Evolutionary conservation across 208 protist genomes (phyloP), one percentile per base, ranked within the genome.

Genomic region (Trypanosoma avium): DNA sequence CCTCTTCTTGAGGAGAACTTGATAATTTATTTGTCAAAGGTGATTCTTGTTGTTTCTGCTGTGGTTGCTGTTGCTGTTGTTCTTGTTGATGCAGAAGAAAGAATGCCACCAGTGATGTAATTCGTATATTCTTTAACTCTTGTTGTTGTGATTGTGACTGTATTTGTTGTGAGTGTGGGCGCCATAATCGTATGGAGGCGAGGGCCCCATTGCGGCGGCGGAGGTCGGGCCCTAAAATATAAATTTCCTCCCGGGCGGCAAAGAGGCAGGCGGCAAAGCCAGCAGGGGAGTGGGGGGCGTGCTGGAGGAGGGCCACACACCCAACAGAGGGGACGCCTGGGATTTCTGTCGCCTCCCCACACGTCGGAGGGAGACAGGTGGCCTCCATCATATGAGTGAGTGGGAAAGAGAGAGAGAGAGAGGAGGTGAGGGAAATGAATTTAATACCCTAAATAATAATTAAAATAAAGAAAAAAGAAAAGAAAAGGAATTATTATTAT

Each of bases 281-380:
- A 29, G 58, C 43, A 2, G 33, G 24, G 5, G 13, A 42, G 38
- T 53, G 27, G 8, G 71, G 69, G 15, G 43, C 7, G 67, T 73
- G 83, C 24, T 68, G 45, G 17, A 94, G 61, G n/a, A 78, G 61
- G 5, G 82, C 67, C 3, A 87, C 82, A 59, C 88, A 94, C 21
- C 84, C 84, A 3, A 91, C 73, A 17, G 65, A 67, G 1, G 88
- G 80, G 13, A 81, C 73, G 33, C 88, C 88, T 3, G 88, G 80
- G 12, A 94, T 66, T 10, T 70, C 80, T n/a, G 63, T 86, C 30
- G 77, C 80, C 67, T 94, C 84, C 22, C 84, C 87, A 47, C 84
- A 91, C 9, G 82, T 78, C 27, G 56, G 67, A 13, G 87, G 81
- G 32, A 88, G 62, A 1, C 71, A 50, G 22, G 74, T 59, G 0